Evolutionary conservation across 2,329 filamentous ascomycete genomes (phyloP), one percentile per base, ranked within the genome.

Genomic region (Colletotrichum sidae): DNA sequence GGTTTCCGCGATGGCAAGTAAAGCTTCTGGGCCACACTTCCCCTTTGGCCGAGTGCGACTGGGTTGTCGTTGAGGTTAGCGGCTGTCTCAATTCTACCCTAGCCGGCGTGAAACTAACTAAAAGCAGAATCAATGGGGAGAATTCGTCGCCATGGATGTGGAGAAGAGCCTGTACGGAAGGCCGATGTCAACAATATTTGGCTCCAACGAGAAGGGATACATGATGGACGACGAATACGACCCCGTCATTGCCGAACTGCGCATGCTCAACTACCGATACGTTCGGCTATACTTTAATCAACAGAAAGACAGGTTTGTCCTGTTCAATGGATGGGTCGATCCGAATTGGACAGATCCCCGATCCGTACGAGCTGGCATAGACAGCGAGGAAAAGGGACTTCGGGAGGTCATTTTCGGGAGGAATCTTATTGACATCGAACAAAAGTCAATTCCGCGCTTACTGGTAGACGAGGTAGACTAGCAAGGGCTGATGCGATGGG

Each of bases 211-310:
- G 60, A 93, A 93, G 77, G 77, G 84, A 54, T 82, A 84, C 52
- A 69, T 82, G 7, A 78, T 88, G 15, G 87, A 88, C 63, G 87
- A 89, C 25, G 92, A 96, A 72, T 88, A 90, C 46, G 93, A 96
- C 72, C 93, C 93, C 2, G 85, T 96, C 33, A 81, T 99, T 68
- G 84, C 87, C 13, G 82, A 90, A 65, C 84, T 99, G 15, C 89
- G 91, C 34, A 91, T 90, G 57, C 81, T 99, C 62, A 93, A 97
- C 73, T 99, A 98, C 77, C 90, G 96, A 69, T 98, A 99, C 74
- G 91, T 99, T 68, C 91, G 93, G 54, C 94, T 99, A 72, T 95
- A 91, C 74, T 98, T 92, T 74, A 93, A 99, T 73, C 94, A 95
- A 1, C 74, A 93, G 11, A 92, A 92, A 72, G 96, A 97, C 78